Evolutionary conservation across 768 basidiomycete species (phyloP), one percentile per base, ranked within the genome.

Genomic region (Amanita pallidorosea): DNA sequence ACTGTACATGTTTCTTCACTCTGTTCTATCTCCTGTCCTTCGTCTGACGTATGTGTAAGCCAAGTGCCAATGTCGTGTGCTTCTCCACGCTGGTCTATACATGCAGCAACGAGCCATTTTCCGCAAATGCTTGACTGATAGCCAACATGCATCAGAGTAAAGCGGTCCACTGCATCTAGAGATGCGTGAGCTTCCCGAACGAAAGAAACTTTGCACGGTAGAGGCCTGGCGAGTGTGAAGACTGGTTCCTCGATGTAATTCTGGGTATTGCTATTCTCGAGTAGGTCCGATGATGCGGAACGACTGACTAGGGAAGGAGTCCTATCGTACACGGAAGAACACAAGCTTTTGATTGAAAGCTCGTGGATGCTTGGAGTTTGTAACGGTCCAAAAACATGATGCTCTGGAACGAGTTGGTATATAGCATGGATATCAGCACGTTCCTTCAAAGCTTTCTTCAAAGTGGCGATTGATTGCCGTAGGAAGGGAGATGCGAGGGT

Each of bases 61-160:
- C 85, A 86, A 7, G 84, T 77, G 7, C 75, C 78, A 23, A 82
- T 59, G 54, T 86, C 80, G 57, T 85, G 79, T 13, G 74, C 79
- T 61, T 92, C 87, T 2, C 88, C 90, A 1, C 83, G 72, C 61
- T 90, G 80, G 59, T 93, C 90, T 5, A 86, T 67, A 57, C 82
- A 85, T 27, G 79, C 71, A n/a, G 79, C 79, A 15, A 88, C 60
- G 5, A 91, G 70, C 90, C 89, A 92, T 61, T 83, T 84, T 8
- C 82, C 76, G 52, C 83, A 85, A 4, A 62, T 57, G 9, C 83
- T 82, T 2, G 84, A 54, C 36, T 67, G 71, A 62, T 93, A 93
- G 2, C 79, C 90, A 35, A 91, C 73, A 60, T 93, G 90, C 40
- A 93, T 66, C 48, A 91, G 65, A 1, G 77, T 81, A 31, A 64